These are phyloP conservation scores for Litchi chinensis DNA, from an alignment of 345 rosid species.

Conservation along the genomic window DNA sequence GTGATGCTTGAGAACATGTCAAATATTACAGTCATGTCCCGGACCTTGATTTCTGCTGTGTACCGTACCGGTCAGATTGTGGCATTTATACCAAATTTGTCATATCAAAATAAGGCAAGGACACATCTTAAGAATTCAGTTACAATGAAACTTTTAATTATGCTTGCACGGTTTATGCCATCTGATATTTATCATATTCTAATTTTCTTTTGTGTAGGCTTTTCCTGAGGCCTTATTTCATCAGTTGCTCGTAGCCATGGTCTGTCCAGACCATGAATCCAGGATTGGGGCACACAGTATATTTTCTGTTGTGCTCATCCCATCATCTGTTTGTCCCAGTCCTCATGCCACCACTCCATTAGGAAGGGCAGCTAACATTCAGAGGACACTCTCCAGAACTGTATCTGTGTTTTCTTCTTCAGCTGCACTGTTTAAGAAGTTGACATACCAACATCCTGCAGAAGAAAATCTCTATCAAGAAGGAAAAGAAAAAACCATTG, in stretches of 20 bases:
- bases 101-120: slow-evolving; percentile 71
- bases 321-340: slow-evolving; percentile 63
- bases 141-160: background rate
- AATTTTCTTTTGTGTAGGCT: slow-evolving; percentile 41
- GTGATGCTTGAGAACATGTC: slow-evolving; percentile 80
- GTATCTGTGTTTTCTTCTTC: slow-evolving; percentile 78
- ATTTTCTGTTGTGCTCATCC: slow-evolving; percentile 72
- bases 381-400: slow-evolving; percentile 66
- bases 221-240: slow-evolving; percentile 74
- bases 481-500: slow-evolving; percentile 24
- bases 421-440: slow-evolving; percentile 66
- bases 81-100: slow-evolving; percentile 62
- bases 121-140: background rate
- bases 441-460: slow-evolving; percentile 41
- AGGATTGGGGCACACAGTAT: slow-evolving; percentile 72
- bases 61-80: slow-evolving; percentile 72
- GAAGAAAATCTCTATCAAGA: slow-evolving; percentile 29
- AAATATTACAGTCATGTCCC: slow-evolving; percentile 62
- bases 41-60: slow-evolving; percentile 60
- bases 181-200: background rate
- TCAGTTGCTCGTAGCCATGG: slow-evolving; percentile 70
- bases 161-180: background rate
- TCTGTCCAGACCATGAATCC: slow-evolving; percentile 60
- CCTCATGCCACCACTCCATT: slow-evolving; percentile 33
- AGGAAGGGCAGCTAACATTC: slow-evolving; percentile 43